Base-by-base conservation (phyloP, 164 flowering plant species). In the Aristolochia californica region DNA sequence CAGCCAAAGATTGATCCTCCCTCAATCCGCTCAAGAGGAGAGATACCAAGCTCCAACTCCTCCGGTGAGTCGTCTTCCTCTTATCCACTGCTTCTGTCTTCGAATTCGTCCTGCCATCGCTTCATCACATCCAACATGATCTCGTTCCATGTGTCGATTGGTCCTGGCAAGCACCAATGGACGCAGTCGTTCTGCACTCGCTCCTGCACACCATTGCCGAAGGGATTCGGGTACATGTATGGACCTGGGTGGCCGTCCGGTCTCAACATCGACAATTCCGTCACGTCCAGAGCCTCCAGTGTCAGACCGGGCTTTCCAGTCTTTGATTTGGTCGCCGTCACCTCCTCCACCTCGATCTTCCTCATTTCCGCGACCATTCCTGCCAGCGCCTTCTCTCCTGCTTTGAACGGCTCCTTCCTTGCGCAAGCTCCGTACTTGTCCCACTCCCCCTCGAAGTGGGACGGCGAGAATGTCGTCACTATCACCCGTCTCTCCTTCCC, bases 191-290 rank as follows among this genome's bases (percentile, higher is more conserved):
- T 77, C 55, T 69, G 78, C 16, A 81, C 78, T 21, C 24, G 62
- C 0, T 77, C 80, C 10, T 78, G 75, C 56, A 75, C 70, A 53
- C 64, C 79, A 47, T 74, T n/a, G 0, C 83, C 80, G 48, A 85
- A 87, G 5, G 98, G 97, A 48, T 80, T 68, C 55, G 71, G 77
- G 16, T 72, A 57, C 65, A 88, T 62, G 63, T 82, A 91, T 0
- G 95, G 83, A 15, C 97, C 96, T 0, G 98, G 98, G 67, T 88
- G 98, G 45, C 97, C 96, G 62, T 88, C 95, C 12, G 98, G 95
- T 64, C 98, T 71, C 58, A 75, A 23, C 55, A 84, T 58, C 2
- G 80, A 74, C 62, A 87, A 78, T 20, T 59, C 68, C 5, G 72
- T 67, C 5, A 83, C 69, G 65, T 91, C 95, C 12, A 91, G 78